Base-by-base conservation (phyloP, 495 filamentous ascomycete genomes). In the Hypoxylon cercidicola region DNA sequence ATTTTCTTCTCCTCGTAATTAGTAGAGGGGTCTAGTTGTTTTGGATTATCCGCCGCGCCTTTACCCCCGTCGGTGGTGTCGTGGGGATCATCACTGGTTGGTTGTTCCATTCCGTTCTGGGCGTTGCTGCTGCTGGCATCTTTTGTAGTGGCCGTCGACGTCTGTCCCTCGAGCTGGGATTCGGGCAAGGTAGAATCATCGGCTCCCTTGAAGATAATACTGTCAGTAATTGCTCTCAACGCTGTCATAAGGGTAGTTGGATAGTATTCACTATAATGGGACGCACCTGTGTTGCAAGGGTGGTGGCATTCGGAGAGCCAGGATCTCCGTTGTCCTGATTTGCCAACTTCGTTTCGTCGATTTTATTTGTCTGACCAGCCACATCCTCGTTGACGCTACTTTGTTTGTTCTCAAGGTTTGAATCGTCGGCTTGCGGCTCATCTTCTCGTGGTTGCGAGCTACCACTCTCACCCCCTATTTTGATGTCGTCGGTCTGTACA, bases 1-100 rank as follows among this genome's bases (percentile, higher is more conserved):
- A 97, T 78, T 73, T 92, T 94, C 53, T 72, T 64, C 10, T 72
- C 70, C 4, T 62, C 48, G n/a, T 67, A 63, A 40, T 70, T 52
- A 15, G 64, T 45, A 49, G 54, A 2, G 11, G 45, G 15, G 16
- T 7, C 4, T n/a, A 54, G 37, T 20, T 63, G 44, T 16, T 53
- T 54, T 10, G 47, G 10, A 12, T 53, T 41, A 21, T 49, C 52
- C 44, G 13, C 32, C 25, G n/a, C 16, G 13, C 11, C 5, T 51
- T 48, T 19, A 25, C 23, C 39, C 19, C 56, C 16, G 39, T 49
- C 41, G 37, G 15, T 37, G 1, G 12, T 20, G 28, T 47, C 18
- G 23, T 32, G 16, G 10, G 48, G 12, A 35, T 51, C 4, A 15
- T 68, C 52, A 25, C 11, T 18, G 9, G 39, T 2, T 37, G 46